Evolutionary conservation across 192 early-diverging fungal genomes (phyloP), one percentile per base, ranked within the genome.

Genomic region (Backusella tuberculispora): DNA sequence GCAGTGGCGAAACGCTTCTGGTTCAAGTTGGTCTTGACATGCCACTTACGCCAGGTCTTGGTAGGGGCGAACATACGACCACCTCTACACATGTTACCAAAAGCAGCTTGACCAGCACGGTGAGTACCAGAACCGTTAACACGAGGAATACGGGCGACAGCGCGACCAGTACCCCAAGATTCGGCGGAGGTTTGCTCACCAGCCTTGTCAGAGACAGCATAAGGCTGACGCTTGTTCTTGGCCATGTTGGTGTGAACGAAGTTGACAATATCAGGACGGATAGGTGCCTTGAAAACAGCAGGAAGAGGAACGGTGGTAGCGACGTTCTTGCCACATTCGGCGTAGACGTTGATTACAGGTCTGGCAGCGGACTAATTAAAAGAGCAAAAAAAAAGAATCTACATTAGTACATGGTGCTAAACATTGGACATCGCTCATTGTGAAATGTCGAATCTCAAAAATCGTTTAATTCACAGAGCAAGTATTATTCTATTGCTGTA

Each of bases 21-120:
- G 96, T 98, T 98, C 84, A 92, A 80, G 96, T 97, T 98, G 85
- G 94, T 95, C 92, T 98, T 97, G 80, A 99, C 89, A 88, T 99
- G 98, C 98, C 98, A 99, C 91, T 97, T 98, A 86, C 97, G 90
- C 95, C 95, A 99, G 87, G 93, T 93, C 93, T 99, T 99, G 90
- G 95, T 99, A 66, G 98, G 98, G 74, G 98, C 97, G 82, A 99
- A 99, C 98, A 99, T 99, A 80, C 98, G 94, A 87, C 98, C 98
- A 80, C 96, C 95, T 86, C 97, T 95, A 88, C 96, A 98, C 98
- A 98, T 98, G 92, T 99, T 99, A 81, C 98, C 97, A 88, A 98
- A 99, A 84, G 98, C 98, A 77, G 96, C 96, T 83, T 99, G 98
- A 77, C 98, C 98, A 77, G 98, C 91, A 79, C 98, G 95, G 92